phyloP scores from a whole-genome alignment of 2,329 filamentous ascomycete species.

The Talaromyces sp. region DNA sequence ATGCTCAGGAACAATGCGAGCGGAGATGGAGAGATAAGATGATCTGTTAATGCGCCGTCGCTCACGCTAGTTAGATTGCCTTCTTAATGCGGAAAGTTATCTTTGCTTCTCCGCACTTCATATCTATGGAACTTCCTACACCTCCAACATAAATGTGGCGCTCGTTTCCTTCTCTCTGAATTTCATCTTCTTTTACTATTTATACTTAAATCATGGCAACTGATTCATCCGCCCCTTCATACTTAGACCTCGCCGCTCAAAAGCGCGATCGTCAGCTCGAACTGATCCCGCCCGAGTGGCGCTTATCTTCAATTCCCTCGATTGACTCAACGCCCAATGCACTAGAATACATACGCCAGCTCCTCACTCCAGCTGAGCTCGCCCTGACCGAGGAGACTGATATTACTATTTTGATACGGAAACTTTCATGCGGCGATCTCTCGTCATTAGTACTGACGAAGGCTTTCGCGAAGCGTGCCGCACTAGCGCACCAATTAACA shows the following conservation, averaged over 20 bases:
- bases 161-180: background rate
- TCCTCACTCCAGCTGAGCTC: slow-evolving; percentile 20
- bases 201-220: slow-evolving; percentile 2
- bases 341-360: slow-evolving; percentile 18
- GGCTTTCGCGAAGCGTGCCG: slow-evolving; percentile 43
- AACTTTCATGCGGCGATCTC: slow-evolving; percentile 24
- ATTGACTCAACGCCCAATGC: slow-evolving; percentile 23
- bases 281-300: slow-evolving; percentile 29
- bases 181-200: background rate
- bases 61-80: slow-evolving; percentile 16
- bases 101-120: slow-evolving; percentile 15
- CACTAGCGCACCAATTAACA: slow-evolving; percentile 37
- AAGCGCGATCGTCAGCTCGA: slow-evolving; percentile 27
- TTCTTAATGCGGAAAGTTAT: slow-evolving; percentile 29
- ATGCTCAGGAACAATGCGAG: slow-evolving; percentile 37
- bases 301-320: slow-evolving; percentile 24
- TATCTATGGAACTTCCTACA: slow-evolving; percentile 10
- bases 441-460: slow-evolving; percentile 27
- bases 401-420: slow-evolving; percentile 24
- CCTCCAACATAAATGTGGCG: background rate
- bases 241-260: slow-evolving; percentile 26
- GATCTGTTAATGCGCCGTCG: slow-evolving; percentile 8
- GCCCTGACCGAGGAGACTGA: slow-evolving; percentile 28
- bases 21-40: slow-evolving; percentile 35
- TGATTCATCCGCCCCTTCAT: slow-evolving; percentile 13